A percentile compares a stretch with the other conserved stretches of the same genome.
These are phyloP conservation scores for Penicillium lagena DNA, from an alignment of 495 filamentous ascomycete genomes.

Conservation along the genomic window DNA sequence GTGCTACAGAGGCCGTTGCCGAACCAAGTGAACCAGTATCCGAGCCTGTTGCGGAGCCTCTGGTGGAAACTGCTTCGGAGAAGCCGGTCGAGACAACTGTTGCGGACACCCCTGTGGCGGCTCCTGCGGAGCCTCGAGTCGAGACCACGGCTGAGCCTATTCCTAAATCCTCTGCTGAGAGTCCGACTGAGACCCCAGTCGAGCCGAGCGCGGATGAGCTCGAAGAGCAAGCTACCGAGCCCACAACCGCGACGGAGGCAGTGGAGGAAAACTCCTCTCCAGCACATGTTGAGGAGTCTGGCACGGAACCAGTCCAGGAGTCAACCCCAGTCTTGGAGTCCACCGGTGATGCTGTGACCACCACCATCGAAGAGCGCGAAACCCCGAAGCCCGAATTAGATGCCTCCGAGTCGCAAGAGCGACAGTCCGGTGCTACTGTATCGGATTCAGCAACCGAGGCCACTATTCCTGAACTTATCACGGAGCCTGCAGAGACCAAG, in stretches of 20 bases:
- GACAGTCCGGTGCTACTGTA: background rate
- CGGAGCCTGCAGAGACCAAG: background rate
- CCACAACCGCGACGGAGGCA: background rate
- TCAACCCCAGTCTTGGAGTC: background rate
- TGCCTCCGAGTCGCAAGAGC: background rate
- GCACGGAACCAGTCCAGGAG: background rate
- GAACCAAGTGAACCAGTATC: conserved; percentile 3
- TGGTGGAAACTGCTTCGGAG: background rate
- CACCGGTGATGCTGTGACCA: background rate
- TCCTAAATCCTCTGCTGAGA: background rate
- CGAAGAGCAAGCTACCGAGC: background rate
- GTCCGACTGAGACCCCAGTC: background rate
- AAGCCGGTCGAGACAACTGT: background rate
- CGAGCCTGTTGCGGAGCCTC: conserved; percentile 2
- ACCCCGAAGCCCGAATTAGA: background rate
- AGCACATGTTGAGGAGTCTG: background rate
- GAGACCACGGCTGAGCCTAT: conserved; percentile 1
- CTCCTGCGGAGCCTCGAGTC: background rate
- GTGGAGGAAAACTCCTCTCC: background rate
- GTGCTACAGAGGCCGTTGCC: background rate
- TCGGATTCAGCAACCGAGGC: conserved; percentile 1
- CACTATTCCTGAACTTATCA: background rate
- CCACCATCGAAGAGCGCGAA: background rate
- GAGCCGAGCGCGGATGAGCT: background rate
- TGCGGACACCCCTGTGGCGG: background rate